These are phyloP conservation scores for Cystobasidiopsis lactophilus DNA, from an alignment of 768 basidiomycete species.

Conservation along the genomic window DNA sequence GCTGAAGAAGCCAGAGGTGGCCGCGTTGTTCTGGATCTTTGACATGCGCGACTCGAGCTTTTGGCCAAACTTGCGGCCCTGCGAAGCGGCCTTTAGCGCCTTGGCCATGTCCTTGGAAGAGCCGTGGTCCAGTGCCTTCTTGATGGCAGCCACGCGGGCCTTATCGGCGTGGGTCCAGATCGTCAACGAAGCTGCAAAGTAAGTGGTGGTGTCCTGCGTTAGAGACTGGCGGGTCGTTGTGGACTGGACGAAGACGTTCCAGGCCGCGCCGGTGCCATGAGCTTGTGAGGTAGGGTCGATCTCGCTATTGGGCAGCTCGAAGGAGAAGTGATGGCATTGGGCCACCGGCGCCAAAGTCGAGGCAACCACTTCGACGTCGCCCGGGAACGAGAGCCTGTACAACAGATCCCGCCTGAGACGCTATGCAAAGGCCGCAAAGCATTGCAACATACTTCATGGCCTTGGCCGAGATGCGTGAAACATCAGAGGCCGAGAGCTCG, in stretches of 20 bases:
- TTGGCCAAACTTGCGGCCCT: conserved; percentile 30
- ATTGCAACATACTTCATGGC: conserved; percentile 42
- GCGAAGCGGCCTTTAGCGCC: conserved; percentile 13
- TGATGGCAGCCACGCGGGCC: conserved; percentile 61
- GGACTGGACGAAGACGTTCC: no score
- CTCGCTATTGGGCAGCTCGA: not conserved
- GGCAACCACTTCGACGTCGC: conserved; percentile 81
- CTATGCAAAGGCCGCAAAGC: not conserved
- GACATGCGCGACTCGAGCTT: conserved; percentile 23
- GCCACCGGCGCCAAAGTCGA: no score
- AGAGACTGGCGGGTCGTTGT: not conserved
- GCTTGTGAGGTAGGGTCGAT: not conserved
- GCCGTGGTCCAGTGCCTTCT: conserved; percentile 25
- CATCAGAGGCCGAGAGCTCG: conserved; percentile 57
- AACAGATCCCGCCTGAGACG: no score
- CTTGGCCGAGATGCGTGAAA: conserved; percentile 74
- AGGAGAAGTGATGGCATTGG: no score
- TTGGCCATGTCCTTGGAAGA: conserved; percentile 3
- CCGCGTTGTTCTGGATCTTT: conserved; percentile 43
- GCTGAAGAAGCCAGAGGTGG: conserved; percentile 41
- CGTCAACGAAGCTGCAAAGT: conserved; percentile 76
- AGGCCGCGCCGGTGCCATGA: not conserved
- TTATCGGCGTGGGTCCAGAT: conserved; percentile 92
- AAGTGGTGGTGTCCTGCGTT: conserved; percentile 32
- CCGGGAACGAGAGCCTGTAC: conserved; percentile 75